Evolutionary conservation across 192 early-diverging fungal genomes (phyloP).

Genomic region (Phlyctochytrium arcticum): DNA sequence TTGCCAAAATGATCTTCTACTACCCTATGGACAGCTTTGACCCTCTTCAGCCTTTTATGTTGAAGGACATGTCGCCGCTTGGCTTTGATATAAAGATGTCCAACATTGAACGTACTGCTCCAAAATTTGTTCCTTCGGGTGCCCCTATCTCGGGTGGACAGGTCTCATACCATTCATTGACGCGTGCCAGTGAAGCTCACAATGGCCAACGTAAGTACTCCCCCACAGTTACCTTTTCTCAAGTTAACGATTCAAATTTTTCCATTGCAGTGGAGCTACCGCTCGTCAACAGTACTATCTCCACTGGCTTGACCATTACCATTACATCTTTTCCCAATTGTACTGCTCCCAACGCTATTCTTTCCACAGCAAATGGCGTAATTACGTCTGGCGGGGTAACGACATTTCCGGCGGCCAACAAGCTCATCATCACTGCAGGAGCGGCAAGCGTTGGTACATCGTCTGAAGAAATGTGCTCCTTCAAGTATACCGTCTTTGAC

Average conservation of each 20-base stretch:
- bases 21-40: constrained; percentile 1
- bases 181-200: not conserved
- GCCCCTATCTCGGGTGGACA: not conserved
- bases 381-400: not conserved
- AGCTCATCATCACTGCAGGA: not conserved
- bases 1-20: not conserved
- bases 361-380: not conserved
- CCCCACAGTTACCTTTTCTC: too few relatives aligned
- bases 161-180: too few relatives aligned
- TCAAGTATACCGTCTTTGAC: not conserved
- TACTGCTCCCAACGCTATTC: not conserved
- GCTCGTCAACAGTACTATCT: not conserved
- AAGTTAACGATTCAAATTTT: too few relatives aligned
- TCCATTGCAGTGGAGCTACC: not conserved
- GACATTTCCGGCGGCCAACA: not conserved
- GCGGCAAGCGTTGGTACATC: not conserved
- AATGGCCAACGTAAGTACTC: too few relatives aligned
- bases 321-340: not conserved
- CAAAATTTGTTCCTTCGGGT: constrained; percentile 1
- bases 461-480: not conserved
- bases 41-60: not conserved
- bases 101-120: not conserved
- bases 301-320: not conserved
- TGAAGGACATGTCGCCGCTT: not conserved
- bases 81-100: constrained; percentile 5